Base-by-base conservation (phyloP, 1,284 basidiomycete species). In the Trametes versicolor region DNA sequence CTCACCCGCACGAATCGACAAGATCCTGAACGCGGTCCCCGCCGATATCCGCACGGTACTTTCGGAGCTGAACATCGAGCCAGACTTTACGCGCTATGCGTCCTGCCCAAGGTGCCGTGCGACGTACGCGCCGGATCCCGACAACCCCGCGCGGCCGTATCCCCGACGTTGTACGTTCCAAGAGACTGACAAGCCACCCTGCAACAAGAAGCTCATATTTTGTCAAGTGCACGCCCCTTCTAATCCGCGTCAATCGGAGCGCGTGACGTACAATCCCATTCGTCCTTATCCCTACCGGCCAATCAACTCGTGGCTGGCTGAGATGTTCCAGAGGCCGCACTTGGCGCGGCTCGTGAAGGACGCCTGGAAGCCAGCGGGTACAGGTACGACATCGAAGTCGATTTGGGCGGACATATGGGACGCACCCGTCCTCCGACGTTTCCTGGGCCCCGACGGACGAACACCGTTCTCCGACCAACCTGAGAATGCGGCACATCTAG, bases 401-500 rank as follows among this genome's bases (percentile, higher is more conserved):
- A n/a, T n/a, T n/a, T n/a, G n/a, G n/a, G n/a, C n/a, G n/a, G 41
- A 43, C 17, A 43, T 43, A 2, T n/a, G 15, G 41, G 17, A 43
- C 3, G 15, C 41, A 7, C 41, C 41, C 1, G 17, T 39, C 41
- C 17, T 43, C n/a, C 17, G 17, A 17, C 3, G 8, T 2, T n/a
- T 43, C n/a, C 41, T 43, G 9, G 41, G 41, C 6, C 41, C 41
- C 4, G 41, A 43, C 19, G 17, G 17, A 8, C 37, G 37, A 6
- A 43, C 41, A 4, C 41, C 19, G 6, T 43, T 19, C 41, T 43
- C 41, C 19, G 9, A 4, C 6, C 41, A 43, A 19, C 41, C 41
- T 2, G 25, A 29, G 8, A 7, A 29, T 8, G 9, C 47, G 21
- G 41, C 52, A 19, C 61, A 66, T 47, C 67, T 73, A 1, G 62